phyloP scores from a whole-genome alignment of 306 rosid genomes.

The Argentina anserina region DNA sequence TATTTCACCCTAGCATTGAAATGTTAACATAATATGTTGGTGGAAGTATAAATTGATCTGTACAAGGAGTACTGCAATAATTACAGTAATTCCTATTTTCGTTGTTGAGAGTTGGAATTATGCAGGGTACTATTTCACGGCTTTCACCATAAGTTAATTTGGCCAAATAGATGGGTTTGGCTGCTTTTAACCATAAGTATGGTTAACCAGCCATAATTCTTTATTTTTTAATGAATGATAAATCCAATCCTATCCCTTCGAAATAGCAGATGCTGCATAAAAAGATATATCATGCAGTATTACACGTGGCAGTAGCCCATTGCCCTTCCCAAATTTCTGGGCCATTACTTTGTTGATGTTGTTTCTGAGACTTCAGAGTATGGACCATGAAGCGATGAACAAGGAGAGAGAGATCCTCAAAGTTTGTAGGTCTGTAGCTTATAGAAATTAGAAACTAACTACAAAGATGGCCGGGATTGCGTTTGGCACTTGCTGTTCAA shows the following conservation, averaged over 20 bases:
- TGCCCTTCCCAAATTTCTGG: constrained; percentile 59
- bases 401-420: neutral
- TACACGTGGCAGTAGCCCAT: constrained; percentile 57
- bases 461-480: constrained; percentile 63
- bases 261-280: neutral
- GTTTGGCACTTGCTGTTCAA: constrained; percentile 37
- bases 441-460: constrained; percentile 5
- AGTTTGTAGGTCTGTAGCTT: no score
- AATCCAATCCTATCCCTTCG: neutral
- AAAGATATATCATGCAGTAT: constrained; percentile 16
- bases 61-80: neutral
- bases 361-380: neutral
- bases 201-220: no score
- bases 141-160: no score
- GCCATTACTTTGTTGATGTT: constrained; percentile 32
- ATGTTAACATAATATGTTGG: neutral
- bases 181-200: no score
- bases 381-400: neutral
- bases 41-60: neutral
- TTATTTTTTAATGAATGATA: no score
- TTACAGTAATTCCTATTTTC: neutral
- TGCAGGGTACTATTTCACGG: neutral
- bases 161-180: neutral
- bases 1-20: neutral
- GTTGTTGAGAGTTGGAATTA: neutral